phyloP scores from a whole-genome alignment of 1,139 yeast species.

The Debaryomycetaceae sp. region DNA sequence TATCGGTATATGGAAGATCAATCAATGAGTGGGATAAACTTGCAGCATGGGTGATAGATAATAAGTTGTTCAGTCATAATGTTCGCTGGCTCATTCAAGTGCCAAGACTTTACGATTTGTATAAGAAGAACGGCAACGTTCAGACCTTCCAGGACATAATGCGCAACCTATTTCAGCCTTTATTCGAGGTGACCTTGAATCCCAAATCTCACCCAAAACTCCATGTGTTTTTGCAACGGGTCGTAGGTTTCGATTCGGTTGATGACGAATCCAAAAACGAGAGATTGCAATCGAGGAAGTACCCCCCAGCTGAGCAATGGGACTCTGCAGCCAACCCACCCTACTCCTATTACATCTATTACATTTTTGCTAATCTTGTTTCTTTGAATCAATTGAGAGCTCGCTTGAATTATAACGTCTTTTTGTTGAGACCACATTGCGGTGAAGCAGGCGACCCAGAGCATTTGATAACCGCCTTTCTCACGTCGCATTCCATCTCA shows the following conservation, averaged over 20 bases:
- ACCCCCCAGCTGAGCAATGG: conserved; percentile 85
- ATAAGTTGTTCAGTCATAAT: conserved; percentile 86
- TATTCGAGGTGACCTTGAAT: conserved; percentile 83
- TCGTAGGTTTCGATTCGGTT: conserved; percentile 96
- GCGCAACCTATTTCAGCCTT: conserved; percentile 78
- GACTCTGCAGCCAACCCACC: conserved; percentile 80
- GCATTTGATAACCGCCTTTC: conserved; percentile 85
- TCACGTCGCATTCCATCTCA: conserved; percentile 88
- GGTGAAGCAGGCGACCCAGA: conserved; percentile 99
- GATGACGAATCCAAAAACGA: conserved; percentile 97
- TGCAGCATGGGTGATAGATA: conserved; percentile 93
- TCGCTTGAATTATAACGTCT: conserved; percentile 73
- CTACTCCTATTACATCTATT: conserved; percentile 92
- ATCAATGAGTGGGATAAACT: conserved; percentile 92
- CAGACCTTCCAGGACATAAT: conserved; percentile 71
- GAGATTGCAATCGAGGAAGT: conserved; percentile 68
- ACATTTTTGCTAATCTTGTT: conserved; percentile 80
- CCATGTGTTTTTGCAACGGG: conserved; percentile 83
- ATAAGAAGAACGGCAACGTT: conserved; percentile 74
- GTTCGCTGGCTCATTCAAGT: conserved; percentile 97
- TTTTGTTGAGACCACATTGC: conserved; percentile 93
- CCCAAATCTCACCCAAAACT: conserved; percentile 88
- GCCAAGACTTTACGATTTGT: conserved; percentile 88
- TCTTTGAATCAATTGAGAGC: conserved; percentile 81
- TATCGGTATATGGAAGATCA: conserved; percentile 89